phyloP scores from a whole-genome alignment of 306 rosid genomes.

The Astragalus membranaceus region DNA sequence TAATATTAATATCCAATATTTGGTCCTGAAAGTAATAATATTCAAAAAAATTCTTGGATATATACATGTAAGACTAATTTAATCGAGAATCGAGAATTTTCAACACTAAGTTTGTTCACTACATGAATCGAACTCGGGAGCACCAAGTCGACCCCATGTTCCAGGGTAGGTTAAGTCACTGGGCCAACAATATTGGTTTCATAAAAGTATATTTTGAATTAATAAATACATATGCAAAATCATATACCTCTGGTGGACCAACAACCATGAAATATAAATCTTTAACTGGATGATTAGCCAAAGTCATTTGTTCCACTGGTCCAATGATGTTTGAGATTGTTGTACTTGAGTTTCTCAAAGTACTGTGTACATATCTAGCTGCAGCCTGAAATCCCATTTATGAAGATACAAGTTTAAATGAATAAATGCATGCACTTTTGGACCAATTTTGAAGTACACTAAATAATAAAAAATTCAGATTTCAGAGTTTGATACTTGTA shows the following conservation, averaged over 20 bases:
- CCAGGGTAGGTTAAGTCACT: too few species aligned
- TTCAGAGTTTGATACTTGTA: neutral
- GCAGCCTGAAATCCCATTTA: conserved; percentile 22
- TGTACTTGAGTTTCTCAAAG: conserved; percentile 38
- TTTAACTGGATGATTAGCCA: conserved; percentile 34
- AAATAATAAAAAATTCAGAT: neutral
- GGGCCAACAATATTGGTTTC: too few species aligned
- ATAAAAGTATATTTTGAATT: too few species aligned
- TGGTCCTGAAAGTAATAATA: too few species aligned
- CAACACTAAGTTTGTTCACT: too few species aligned
- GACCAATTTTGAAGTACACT: neutral
- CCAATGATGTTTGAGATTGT: conserved; percentile 42
- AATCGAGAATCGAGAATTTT: too few species aligned
- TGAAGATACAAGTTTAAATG: neutral
- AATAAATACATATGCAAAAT: too few species aligned
- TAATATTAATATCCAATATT: too few species aligned
- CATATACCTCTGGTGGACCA: conserved; percentile 47
- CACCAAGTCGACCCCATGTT: too few species aligned
- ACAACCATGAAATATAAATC: conserved; percentile 35
- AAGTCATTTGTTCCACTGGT: conserved; percentile 44
- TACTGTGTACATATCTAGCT: conserved; percentile 28
- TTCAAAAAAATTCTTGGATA: too few species aligned
- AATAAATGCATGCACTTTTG: neutral
- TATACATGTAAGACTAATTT: too few species aligned
- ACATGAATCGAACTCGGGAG: too few species aligned